Percentiles rank a stretch among this genome's conserved stretches.
Conservation (phyloP, 169 alveolate species). For the Cryptosporidium andersoni region DNA sequence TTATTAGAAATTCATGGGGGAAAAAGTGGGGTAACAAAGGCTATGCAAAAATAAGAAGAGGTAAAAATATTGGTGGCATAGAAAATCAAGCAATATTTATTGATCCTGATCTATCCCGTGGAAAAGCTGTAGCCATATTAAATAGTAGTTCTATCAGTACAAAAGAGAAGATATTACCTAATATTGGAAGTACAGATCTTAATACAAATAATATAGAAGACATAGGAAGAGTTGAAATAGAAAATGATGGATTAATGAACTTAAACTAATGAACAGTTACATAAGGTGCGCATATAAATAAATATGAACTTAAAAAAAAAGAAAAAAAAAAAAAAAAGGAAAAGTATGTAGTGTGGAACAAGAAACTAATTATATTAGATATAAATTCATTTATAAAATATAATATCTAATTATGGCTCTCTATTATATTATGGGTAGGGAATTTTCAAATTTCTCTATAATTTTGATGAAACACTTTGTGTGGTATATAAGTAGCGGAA, state of each 20-base stretch:
- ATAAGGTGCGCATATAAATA: too few species aligned
- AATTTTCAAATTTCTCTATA: too few species aligned
- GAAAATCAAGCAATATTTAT: slow-evolving; percentile 88
- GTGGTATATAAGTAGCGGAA: too few species aligned
- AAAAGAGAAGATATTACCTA: neutral
- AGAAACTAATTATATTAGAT: too few species aligned
- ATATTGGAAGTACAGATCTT: neutral
- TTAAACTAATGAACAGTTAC: neutral
- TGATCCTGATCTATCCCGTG: slow-evolving; percentile 86
- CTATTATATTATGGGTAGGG: too few species aligned
- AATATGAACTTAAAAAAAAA: too few species aligned
- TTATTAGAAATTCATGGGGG: slow-evolving; percentile 86
- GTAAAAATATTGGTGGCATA: slow-evolving; percentile 82
- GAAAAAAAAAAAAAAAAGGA: too few species aligned
- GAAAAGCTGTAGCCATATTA: slow-evolving; percentile 65
- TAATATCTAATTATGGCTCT: too few species aligned
- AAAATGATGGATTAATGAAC: neutral
- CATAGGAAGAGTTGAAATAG: slow-evolving; percentile 4
- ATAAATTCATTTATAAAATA: too few species aligned
- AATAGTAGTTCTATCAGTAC: slow-evolving; percentile 1
- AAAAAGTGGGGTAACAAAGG: slow-evolving; percentile 83
- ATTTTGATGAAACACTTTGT: too few species aligned
- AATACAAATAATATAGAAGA: neutral
- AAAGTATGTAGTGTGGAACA: too few species aligned
- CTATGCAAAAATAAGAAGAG: slow-evolving; percentile 80